These are phyloP conservation scores for Thraustochytrium striatum DNA, from an alignment of 352 stramenopile species.

Conservation along the genomic window DNA sequence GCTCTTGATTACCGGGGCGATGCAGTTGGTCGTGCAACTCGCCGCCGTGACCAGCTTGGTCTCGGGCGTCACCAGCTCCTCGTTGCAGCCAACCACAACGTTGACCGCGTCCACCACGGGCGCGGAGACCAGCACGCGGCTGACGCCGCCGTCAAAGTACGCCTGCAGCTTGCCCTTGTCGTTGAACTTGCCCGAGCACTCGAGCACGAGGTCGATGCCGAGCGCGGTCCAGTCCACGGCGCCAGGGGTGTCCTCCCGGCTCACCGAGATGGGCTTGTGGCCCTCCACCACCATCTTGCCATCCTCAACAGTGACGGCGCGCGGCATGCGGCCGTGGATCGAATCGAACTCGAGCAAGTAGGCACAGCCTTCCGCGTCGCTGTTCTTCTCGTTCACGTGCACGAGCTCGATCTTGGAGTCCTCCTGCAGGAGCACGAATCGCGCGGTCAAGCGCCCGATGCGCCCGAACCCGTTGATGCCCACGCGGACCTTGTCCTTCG, in stretches of 20 bases:
- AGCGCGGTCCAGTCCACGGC: slow-evolving; percentile 79
- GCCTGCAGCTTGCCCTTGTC: slow-evolving; percentile 45
- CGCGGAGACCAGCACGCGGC: slow-evolving; percentile 65
- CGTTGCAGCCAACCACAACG: slow-evolving; percentile 68
- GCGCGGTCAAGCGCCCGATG: slow-evolving; percentile 71
- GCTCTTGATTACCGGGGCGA: slow-evolving; percentile 65
- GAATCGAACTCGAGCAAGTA: slow-evolving; percentile 75
- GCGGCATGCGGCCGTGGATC: slow-evolving; percentile 72
- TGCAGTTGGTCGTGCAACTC: slow-evolving; percentile 71
- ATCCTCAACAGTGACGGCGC: slow-evolving; percentile 74
- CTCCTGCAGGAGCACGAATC: slow-evolving; percentile 68
- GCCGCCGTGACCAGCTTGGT: slow-evolving; percentile 65
- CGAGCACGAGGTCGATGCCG: slow-evolving; percentile 77
- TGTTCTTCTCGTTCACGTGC: slow-evolving; percentile 72
- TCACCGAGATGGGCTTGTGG: slow-evolving; percentile 77
- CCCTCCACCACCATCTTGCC: slow-evolving; percentile 77
- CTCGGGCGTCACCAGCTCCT: slow-evolving; percentile 59
- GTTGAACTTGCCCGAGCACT: slow-evolving; percentile 66
- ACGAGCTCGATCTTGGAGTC: slow-evolving; percentile 79
- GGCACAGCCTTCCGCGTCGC: slow-evolving; percentile 72
- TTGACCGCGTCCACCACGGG: slow-evolving; percentile 62
- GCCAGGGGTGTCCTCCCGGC: slow-evolving; percentile 71
- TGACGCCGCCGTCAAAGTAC: slow-evolving; percentile 63
- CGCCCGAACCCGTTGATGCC: slow-evolving; percentile 79
- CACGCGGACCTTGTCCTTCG: slow-evolving; percentile 69